A percentile compares a stretch with the other conserved stretches of the same genome.
Conservation (phyloP, 768 basidiomycete genomes). For the Phaeotremella fagi region DNA sequence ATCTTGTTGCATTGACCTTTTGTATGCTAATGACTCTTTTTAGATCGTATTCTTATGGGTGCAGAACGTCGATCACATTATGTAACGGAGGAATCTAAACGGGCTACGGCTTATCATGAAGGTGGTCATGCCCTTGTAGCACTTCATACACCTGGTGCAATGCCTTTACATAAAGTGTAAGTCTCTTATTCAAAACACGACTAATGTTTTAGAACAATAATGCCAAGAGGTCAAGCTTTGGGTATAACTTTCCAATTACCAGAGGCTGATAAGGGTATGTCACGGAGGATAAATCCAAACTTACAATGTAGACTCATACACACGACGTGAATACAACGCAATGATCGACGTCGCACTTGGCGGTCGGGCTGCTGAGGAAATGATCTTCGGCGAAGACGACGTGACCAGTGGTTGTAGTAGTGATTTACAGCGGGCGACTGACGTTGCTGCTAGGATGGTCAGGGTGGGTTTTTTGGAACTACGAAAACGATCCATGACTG, state of each 20-base stretch:
- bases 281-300: background rate
- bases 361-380: constrained; percentile 89
- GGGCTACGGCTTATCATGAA: constrained; percentile 95
- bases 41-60: constrained; percentile 96
- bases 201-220: constrained; percentile 60
- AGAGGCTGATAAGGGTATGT: constrained; percentile 47
- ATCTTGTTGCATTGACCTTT: background rate
- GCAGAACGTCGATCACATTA: constrained; percentile 86
- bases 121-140: constrained; percentile 87
- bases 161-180: constrained; percentile 89
- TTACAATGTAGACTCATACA: constrained; percentile 40
- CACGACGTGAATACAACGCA: constrained; percentile 47
- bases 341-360: constrained; percentile 88
- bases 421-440: constrained; percentile 75
- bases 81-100: constrained; percentile 78
- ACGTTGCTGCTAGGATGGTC: constrained; percentile 79
- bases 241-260: constrained; percentile 55
- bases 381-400: constrained; percentile 82
- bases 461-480: constrained; percentile 56
- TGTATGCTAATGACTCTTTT: background rate
- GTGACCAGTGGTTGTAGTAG: constrained; percentile 89
- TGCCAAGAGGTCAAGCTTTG: constrained; percentile 90
- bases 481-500: constrained; percentile 73
- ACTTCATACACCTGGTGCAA: constrained; percentile 87
- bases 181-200: constrained; percentile 13